These are phyloP conservation scores for Thamnidium elegans DNA, from an alignment of 192 early-diverging fungal species.

Conservation along the genomic window DNA sequence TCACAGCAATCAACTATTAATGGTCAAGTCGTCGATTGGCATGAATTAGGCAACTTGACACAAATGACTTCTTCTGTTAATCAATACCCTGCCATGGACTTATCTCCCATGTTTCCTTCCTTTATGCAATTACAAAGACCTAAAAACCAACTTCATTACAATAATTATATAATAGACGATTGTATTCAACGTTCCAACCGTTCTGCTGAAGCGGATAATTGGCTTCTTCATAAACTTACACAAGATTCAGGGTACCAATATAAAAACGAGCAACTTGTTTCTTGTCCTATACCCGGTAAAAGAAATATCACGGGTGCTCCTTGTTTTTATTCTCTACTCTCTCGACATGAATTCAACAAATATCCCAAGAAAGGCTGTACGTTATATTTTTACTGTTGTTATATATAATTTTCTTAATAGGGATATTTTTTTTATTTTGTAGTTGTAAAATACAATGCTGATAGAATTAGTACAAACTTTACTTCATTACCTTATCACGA, in stretches of 20 bases:
- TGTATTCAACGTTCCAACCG: conserved; percentile 28
- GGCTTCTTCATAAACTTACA: conserved; percentile 28
- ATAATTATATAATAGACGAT: conserved; percentile 12
- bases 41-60: conserved; percentile 1
- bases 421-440: not conserved
- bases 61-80: conserved; percentile 24
- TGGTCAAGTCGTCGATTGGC: conserved; percentile 31
- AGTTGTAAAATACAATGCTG: conserved; percentile 22
- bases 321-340: conserved; percentile 20
- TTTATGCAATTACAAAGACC: conserved; percentile 30
- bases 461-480: conserved; percentile 15
- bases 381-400: not conserved
- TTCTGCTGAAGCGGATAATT: conserved; percentile 25
- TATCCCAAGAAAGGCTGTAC: conserved; percentile 28
- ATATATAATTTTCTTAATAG: not conserved
- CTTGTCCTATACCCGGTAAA: conserved; percentile 33
- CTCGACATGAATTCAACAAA: conserved; percentile 17
- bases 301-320: conserved; percentile 24
- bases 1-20: conserved; percentile 23
- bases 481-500: conserved; percentile 17
- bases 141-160: conserved; percentile 3
- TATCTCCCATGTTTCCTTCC: conserved; percentile 36
- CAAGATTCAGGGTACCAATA: conserved; percentile 30
- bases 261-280: conserved; percentile 19
- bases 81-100: conserved; percentile 27